Conservation (phyloP, 768 basidiomycete genomes). For the Lentinula raphanica region DNA sequence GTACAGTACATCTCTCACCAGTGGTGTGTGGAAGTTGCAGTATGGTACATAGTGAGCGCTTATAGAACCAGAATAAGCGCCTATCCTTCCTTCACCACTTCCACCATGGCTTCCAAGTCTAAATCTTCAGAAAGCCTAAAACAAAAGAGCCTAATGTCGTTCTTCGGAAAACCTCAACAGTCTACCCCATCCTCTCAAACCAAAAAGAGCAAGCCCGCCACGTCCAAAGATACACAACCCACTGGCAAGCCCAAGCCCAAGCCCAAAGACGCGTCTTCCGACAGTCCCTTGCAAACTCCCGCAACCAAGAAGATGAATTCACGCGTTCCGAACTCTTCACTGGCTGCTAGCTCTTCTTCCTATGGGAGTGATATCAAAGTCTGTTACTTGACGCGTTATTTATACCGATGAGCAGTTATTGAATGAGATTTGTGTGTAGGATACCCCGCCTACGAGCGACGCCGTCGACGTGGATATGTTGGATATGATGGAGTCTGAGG, state of each 20-base stretch:
- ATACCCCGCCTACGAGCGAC: slow-evolving; percentile 76
- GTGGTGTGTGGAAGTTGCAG: too few species aligned
- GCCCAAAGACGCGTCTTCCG: slow-evolving; percentile 25
- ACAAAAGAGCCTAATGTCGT: slow-evolving; percentile 72
- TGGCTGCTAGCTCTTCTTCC: slow-evolving; percentile 33
- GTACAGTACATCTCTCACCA: too few species aligned
- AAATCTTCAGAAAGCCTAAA: slow-evolving; percentile 44
- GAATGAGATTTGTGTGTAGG: slow-evolving; percentile 10
- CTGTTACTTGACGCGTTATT: slow-evolving; percentile 3
- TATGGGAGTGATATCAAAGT: slow-evolving; percentile 35
- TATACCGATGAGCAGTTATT: neutral
- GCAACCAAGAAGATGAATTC: slow-evolving; percentile 28
- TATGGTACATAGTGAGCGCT: too few species aligned
- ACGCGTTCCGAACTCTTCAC: slow-evolving; percentile 32
- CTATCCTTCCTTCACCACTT: neutral
- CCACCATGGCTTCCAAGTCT: slow-evolving; percentile 22
- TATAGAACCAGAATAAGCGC: neutral
- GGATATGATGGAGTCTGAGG: slow-evolving; percentile 53
- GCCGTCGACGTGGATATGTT: slow-evolving; percentile 73
- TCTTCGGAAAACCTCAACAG: slow-evolving; percentile 42
- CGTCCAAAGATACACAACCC: slow-evolving; percentile 10
- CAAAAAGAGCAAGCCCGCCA: slow-evolving; percentile 16
- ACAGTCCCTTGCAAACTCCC: slow-evolving; percentile 31
- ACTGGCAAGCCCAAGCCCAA: slow-evolving; percentile 20
- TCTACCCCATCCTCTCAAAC: slow-evolving; percentile 15